Base-by-base conservation (phyloP, 805 yeast genomes). In the Wickerhamomyces xylosicus region DNA sequence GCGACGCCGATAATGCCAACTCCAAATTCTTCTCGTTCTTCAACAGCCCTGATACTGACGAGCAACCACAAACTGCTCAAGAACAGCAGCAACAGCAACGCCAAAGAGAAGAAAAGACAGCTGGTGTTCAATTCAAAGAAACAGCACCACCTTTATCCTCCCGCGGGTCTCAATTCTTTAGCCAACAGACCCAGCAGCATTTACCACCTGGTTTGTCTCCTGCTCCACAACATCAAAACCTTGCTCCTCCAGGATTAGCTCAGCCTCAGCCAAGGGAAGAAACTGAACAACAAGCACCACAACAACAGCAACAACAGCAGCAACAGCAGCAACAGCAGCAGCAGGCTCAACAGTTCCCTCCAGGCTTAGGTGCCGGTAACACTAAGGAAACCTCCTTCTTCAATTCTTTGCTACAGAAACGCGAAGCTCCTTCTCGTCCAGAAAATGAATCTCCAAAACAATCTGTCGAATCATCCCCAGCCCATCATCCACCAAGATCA, bases 1-100 rank as follows among this genome's bases (percentile, higher is more conserved):
- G n/a, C n/a, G 33, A 29, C 20, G 48, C 38, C 14, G 49, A 32
- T 29, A 47, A 49, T 16, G 53, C 49, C 36, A 54, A 48, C 40
- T 54, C 58, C 6, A 53, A 53, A 37, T 54, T 54, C 41, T 46
- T 48, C 17, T 47, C 53, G n/a, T 47, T 54, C 42, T 54, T 54
- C 42, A 43, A 22, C 27, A 33, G 43, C 16, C 44, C 51, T 16
- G 56, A 47, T n/a, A n/a, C 21, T 41, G 15, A 8, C 44, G 3
- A 16, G 31, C 11, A 36, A 31, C 13, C 22, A 10, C 7, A 36
- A 22, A 13, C 36, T 35, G 19, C 27, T 21, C 25, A 40, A 4
- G 36, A 34, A n/a, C 35, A 43, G 17, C 21, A 36, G 11, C 13
- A 25, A 32, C 6, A 33, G 3, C 36, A 15, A 9, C 5, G 41